Conservation (phyloP, 1,139 yeast genomes). For the Spencermartinsiella ligniputridi region DNA sequence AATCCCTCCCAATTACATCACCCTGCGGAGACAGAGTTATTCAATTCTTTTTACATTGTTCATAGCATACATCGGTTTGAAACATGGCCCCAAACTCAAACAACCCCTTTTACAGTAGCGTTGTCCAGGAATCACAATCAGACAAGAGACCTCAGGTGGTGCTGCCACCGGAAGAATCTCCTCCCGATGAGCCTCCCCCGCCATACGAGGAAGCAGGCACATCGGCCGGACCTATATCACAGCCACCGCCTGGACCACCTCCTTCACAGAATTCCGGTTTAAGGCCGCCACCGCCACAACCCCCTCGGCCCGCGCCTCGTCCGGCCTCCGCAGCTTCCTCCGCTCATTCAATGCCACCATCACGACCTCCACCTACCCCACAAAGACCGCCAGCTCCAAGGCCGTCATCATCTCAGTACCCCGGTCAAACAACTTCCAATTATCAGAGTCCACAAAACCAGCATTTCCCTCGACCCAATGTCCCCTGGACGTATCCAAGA, state of each 20-base stretch:
- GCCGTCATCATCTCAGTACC: conserved; percentile 10
- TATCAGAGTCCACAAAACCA: no score
- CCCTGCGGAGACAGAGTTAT: no score
- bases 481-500: conserved; percentile 69
- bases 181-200: conserved; percentile 26
- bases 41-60: no score
- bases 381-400: conserved; percentile 11
- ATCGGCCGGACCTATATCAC: background rate
- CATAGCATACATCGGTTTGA: conserved; percentile 3
- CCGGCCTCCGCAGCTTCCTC: background rate
- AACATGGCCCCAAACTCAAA: background rate
- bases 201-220: conserved; percentile 19
- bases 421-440: conserved; percentile 15
- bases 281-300: conserved; percentile 5
- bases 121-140: background rate
- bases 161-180: conserved; percentile 19
- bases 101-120: conserved; percentile 3
- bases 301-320: conserved; percentile 1
- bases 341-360: conserved; percentile 1
- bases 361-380: conserved; percentile 13
- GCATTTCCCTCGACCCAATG: conserved; percentile 21
- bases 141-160: background rate
- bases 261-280: conserved; percentile 1
- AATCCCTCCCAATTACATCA: no score
- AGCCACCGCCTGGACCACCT: conserved; percentile 1